phyloP scores from a whole-genome alignment of 192 early-diverging fungal species.

The Pilobolus umbonatus region DNA sequence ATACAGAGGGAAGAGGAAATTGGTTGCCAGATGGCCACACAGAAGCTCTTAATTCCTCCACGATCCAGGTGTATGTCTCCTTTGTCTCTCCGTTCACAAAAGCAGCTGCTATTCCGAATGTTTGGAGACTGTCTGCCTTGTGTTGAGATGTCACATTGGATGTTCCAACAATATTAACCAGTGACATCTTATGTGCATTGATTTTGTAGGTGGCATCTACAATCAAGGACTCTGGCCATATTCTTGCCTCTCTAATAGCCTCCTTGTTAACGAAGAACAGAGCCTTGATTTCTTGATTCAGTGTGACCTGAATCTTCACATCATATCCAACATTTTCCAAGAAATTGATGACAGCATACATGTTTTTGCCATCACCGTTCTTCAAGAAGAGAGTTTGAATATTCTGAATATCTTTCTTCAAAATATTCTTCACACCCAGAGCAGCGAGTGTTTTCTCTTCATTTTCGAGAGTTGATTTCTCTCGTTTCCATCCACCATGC shows the following conservation, averaged over 20 bases:
- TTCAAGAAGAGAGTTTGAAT: not conserved
- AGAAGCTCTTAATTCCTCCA: not conserved
- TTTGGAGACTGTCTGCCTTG: not conserved
- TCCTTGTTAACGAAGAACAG: not conserved
- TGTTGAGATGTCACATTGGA: not conserved
- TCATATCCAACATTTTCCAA: not conserved
- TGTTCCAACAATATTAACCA: not conserved
- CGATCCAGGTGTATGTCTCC: not conserved
- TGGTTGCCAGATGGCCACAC: not conserved
- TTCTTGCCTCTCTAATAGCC: not conserved
- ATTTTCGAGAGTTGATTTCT: too few species aligned
- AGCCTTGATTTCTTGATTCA: not conserved
- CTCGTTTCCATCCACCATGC: too few species aligned
- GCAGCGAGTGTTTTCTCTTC: not conserved
- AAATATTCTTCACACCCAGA: not conserved
- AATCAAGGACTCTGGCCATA: not conserved
- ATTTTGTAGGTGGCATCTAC: not conserved
- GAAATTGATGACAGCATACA: not conserved
- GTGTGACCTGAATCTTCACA: not conserved
- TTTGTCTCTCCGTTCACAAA: not conserved
- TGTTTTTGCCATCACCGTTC: not conserved
- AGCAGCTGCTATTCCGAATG: not conserved
- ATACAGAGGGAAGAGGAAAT: not conserved
- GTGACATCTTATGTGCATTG: not conserved
- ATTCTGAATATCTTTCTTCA: conserved; percentile 1